Percentiles rank a stretch among this genome's conserved stretches.
Evolutionary conservation across 2,329 filamentous ascomycete genomes (phyloP).

Genomic region (Tolypocladium guangdongense): DNA sequence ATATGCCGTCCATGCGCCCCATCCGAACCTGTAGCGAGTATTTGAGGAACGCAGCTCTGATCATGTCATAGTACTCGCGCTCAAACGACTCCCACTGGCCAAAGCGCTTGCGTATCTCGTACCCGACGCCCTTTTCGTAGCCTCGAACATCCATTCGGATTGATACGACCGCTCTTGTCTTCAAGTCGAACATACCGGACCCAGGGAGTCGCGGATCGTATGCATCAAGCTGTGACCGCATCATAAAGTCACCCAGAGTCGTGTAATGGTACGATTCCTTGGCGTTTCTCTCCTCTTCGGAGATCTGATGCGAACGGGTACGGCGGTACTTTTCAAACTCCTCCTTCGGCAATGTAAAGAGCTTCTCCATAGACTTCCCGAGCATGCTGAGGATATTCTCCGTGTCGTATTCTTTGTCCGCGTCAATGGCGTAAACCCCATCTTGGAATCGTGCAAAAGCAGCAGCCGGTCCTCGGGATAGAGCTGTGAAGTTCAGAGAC

Average conservation of each 20-base stretch:
- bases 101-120: constrained; percentile 67
- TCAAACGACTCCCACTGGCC: constrained; percentile 89
- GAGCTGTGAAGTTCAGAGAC: constrained; percentile 55
- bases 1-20: constrained; percentile 97
- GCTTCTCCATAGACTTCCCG: constrained; percentile 93
- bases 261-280: constrained; percentile 83
- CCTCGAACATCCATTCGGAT: constrained; percentile 77
- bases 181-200: constrained; percentile 89
- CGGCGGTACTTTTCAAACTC: constrained; percentile 80
- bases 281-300: constrained; percentile 59
- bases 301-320: constrained; percentile 54
- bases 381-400: constrained; percentile 84
- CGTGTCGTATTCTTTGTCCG: constrained; percentile 82
- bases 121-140: constrained; percentile 67
- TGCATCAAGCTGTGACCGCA: constrained; percentile 92
- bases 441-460: constrained; percentile 75
- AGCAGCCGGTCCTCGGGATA: constrained; percentile 64
- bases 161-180: constrained; percentile 83
- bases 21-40: constrained; percentile 95
- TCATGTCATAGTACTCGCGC: constrained; percentile 95
- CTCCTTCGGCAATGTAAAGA: constrained; percentile 71
- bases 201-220: constrained; percentile 78
- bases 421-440: constrained; percentile 87
- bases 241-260: constrained; percentile 74
- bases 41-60: constrained; percentile 85